phyloP scores from a whole-genome alignment of 352 stramenopile species.

The Globisporangium nagaii region DNA sequence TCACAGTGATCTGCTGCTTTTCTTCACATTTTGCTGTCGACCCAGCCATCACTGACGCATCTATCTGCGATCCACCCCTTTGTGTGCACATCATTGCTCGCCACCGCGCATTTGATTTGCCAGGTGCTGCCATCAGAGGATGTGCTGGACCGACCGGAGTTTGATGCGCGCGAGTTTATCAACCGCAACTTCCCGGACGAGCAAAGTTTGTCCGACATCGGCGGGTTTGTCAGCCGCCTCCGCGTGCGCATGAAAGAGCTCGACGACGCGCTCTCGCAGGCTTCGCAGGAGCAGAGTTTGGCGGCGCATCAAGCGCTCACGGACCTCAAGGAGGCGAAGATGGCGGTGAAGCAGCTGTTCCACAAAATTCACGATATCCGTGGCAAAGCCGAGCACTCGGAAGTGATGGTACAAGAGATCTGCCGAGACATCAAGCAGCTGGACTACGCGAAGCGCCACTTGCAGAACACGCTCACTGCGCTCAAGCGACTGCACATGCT shows the following conservation, averaged over 20 bases:
- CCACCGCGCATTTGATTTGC: too few relatives aligned
- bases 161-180: slow-evolving; percentile 90
- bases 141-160: slow-evolving; percentile 83
- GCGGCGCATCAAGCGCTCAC: slow-evolving; percentile 71
- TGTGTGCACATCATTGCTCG: not conserved
- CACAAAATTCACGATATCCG: slow-evolving; percentile 92
- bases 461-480: slow-evolving; percentile 93
- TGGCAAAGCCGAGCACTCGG: slow-evolving; percentile 92
- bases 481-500: slow-evolving; percentile 98
- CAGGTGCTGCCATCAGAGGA: slow-evolving; percentile 82
- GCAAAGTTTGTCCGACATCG: slow-evolving; percentile 68
- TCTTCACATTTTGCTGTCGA: not conserved
- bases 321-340: slow-evolving; percentile 81
- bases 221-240: slow-evolving; percentile 78
- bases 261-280: slow-evolving; percentile 72
- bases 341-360: slow-evolving; percentile 86
- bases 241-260: slow-evolving; percentile 75
- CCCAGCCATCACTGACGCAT: not conserved
- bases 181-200: slow-evolving; percentile 92
- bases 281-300: slow-evolving; percentile 73
- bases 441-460: slow-evolving; percentile 96
- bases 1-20: not conserved
- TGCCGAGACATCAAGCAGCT: slow-evolving; percentile 98
- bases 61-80: too few relatives aligned
- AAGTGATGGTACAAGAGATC: slow-evolving; percentile 97